Evolutionary conservation across 139 green algal genomes (phyloP), one percentile per base, ranked within the genome.

Genomic region (Raphidocelis subcapitata): DNA sequence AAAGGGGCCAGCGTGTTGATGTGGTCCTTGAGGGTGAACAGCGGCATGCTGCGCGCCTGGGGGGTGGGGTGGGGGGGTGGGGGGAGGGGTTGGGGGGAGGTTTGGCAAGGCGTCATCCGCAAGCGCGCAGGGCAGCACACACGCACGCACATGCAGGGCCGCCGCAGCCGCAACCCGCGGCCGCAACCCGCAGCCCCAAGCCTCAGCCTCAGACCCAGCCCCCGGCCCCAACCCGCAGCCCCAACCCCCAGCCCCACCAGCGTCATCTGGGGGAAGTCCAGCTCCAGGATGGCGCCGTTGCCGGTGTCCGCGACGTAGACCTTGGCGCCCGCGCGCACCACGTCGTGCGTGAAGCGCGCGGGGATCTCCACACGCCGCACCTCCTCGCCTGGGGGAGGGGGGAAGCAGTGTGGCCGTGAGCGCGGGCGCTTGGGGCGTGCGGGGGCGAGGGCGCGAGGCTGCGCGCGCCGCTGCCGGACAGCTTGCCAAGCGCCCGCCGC

Each of bases 1-100:
- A 86, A 60, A 0, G 87, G 85, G 1, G 87, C 86, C 76, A 95
- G 69, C 4, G 86, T 92, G 81, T 94, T 95, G 70, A 92, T 46
- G 63, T 95, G 90, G 62, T 92, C 75, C 62, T 85, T 64, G 21
- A 68, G 10, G 0, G 76, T 90, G 80, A 94, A 94, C 32, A 93
- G 82, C 31, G 74, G 31, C 68, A 90, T 61, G 49, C 61, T 51
- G 31, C 82, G 75, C 15, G 77, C 21, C 80, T 88, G 72, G 60
- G 55, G 3, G 14, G 41, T 8, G 12, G 41, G 41, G 41, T 49
- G 8, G 12, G 41, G 41, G 41, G 41, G 8, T 8, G 8, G 41
- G 8, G 41, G 41, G 41, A 8, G 41, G 41, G 41, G 41, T 20
- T 12, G 41, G 41, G 8, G 41, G 8, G 8, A 49, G 41, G 12